phyloP scores from a whole-genome alignment of 1,284 basidiomycete genomes.

The Rhodotorula sp. region DNA sequence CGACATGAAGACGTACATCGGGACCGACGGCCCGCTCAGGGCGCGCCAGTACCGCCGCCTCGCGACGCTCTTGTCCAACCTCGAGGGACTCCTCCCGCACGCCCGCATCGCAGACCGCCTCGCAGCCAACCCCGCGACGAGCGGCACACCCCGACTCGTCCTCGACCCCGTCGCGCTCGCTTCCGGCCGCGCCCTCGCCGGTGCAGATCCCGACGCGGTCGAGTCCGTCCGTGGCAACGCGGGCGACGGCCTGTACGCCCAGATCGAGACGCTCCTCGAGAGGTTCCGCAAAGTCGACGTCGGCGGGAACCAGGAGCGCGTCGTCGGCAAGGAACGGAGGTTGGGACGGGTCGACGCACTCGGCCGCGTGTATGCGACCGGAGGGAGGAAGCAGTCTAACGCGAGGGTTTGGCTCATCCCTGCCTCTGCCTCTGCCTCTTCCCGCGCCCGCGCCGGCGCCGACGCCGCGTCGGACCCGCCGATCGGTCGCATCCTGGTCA shows the following conservation, averaged over 20 bases:
- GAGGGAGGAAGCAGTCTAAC: constrained; percentile 78
- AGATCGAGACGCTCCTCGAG: constrained; percentile 34
- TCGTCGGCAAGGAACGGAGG: constrained; percentile 27
- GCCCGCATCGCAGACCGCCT: constrained; percentile 36
- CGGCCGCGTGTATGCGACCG: constrained; percentile 77
- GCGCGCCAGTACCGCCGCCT: constrained; percentile 37
- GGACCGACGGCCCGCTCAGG: constrained; percentile 32
- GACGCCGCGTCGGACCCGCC: constrained; percentile 14
- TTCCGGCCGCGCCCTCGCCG: constrained; percentile 8
- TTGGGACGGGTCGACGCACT: constrained; percentile 57
- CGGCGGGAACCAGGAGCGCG: constrained; percentile 5
- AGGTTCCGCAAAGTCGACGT: constrained; percentile 29
- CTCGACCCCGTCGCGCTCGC: constrained; percentile 31
- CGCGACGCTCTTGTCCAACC: constrained; percentile 22
- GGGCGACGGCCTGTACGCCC: constrained; percentile 14
- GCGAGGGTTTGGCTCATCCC: constrained; percentile 93
- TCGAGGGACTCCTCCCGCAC: constrained; percentile 38
- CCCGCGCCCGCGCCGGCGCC: too few species aligned
- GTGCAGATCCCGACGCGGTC: background rate
- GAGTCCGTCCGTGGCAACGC: background rate
- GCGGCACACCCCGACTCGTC: constrained; percentile 11
- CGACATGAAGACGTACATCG: constrained; percentile 37
- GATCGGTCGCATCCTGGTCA: constrained; percentile 63
- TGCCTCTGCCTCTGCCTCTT: background rate
- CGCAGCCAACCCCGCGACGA: background rate